Base-by-base conservation (phyloP, 352 stramenopile species). In the Halophytophthora batemanensis region DNA sequence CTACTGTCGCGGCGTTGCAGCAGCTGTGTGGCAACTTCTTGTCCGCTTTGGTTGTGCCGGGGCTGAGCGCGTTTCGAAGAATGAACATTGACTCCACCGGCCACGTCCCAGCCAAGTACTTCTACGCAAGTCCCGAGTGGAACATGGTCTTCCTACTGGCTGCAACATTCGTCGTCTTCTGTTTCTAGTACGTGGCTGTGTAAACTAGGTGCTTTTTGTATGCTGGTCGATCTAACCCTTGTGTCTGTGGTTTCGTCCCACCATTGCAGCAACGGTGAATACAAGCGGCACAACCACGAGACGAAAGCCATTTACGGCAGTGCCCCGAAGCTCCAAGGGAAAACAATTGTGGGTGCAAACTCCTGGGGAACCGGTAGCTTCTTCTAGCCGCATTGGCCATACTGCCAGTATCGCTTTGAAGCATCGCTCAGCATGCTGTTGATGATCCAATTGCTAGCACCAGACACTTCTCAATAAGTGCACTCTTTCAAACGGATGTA, bases 11-110 rank as follows among this genome's bases (percentile, higher is more conserved):
- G 17, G 80, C 80, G 19, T 61, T 91, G 1, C 77, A 89, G 35
- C 80, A 91, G 35, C 75, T 91, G 38, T 89, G 75, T 55, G 80
- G 80, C 10, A 91, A 91, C 50, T 86, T 91, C 22, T 45, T 91
- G 2, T 89, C 77, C 19, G 80, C 77, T 8, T 66, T 86, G 25
- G 17, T 82, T 0, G 77, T 90, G 11, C 80, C 77, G 11, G 64
- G 65, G 0, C 47, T 90, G 10, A 84, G 74, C 48, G 52, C 69
- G 3, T 29, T 86, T 8, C 63, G 71, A 19, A 58, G 70, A 6
- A 74, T 53, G 0, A 59, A 74, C 37, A 64, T 53, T 19, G 67
- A 74, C 28, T 41, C 44, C 28, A 65, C 57, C 1, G 62, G 59
- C 15, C 64, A 73, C 22, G 53, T 77, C 0, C 60, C 67, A 8